phyloP scores from a whole-genome alignment of 179 eudicot species.

The Heliamphora pulchella region DNA sequence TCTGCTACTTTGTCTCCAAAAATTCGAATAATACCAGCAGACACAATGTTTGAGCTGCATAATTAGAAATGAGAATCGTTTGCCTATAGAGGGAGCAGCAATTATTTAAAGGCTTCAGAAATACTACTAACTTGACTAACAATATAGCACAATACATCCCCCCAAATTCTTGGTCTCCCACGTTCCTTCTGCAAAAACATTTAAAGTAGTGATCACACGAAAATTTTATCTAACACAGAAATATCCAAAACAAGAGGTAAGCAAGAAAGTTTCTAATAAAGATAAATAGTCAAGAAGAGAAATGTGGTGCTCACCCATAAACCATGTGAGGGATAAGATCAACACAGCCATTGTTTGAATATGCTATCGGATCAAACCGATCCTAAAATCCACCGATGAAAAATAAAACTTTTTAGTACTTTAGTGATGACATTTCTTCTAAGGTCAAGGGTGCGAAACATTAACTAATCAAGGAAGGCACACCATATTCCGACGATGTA shows the following conservation, averaged over 20 bases:
- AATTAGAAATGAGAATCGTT: slow-evolving; percentile 12
- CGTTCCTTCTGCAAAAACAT: slow-evolving; percentile 40
- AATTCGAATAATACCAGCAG: slow-evolving; percentile 67
- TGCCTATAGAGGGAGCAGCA: slow-evolving; percentile 30
- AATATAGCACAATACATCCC: slow-evolving; percentile 83
- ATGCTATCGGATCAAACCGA: slow-evolving; percentile 45
- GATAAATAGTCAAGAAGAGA: background rate
- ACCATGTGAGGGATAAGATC: slow-evolving; percentile 29
- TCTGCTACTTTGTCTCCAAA: slow-evolving; percentile 77
- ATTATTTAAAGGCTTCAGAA: slow-evolving; percentile 19
- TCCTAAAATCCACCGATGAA: slow-evolving; percentile 25
- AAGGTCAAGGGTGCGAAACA: background rate
- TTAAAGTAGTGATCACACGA: background rate
- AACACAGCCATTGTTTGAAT: slow-evolving; percentile 36
- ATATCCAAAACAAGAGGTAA: background rate
- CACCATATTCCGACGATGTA: too few relatives aligned
- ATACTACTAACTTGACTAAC: slow-evolving; percentile 53
- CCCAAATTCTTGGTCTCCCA: slow-evolving; percentile 54
- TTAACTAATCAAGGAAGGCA: too few relatives aligned
- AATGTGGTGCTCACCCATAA: slow-evolving; percentile 48
- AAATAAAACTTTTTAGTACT: too few relatives aligned
- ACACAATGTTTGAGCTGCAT: slow-evolving; percentile 72
- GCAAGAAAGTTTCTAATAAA: background rate
- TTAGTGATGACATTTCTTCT: too few relatives aligned
- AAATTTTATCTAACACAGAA: background rate